Evolutionary conservation across 2,329 filamentous ascomycete species (phyloP), one percentile per base, ranked within the genome.

Genomic region (Sarocladium kiliense): DNA sequence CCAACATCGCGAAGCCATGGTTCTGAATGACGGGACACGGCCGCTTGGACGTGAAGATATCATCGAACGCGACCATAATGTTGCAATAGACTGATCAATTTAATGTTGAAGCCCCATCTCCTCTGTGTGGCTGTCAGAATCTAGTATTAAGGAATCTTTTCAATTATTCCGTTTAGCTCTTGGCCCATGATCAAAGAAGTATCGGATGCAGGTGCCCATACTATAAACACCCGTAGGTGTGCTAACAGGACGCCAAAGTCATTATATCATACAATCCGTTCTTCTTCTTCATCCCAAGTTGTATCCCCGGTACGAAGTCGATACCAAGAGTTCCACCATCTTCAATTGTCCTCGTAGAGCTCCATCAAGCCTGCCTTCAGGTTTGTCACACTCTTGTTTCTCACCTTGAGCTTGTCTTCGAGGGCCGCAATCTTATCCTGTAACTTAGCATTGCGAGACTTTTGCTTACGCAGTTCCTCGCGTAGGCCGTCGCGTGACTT

Each of bases 1-100:
- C 60, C 80, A 89, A 51, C 81, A 93, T 65, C 80, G 91, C 61
- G 91, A 96, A 73, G 91, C 91, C 3, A 92, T 97, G 82, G 91
- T 97, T 19, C 75, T 96, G 56, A 93, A 91, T 64, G 91, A 96
- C 64, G 89, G 89, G n/a, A 89, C 83, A 21, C 79, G 86, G 30
- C 87, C 89, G 1, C 69, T 96, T 44, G 84, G 81, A 3, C 81
- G 84, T 59, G 83, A 84, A 44, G 89, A 96, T 66, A 95, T 96
- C 34, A 89, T 92, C 54, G 86, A 94, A 68, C 74, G 82, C 58
- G 79, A 77, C 36, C 73, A 77, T 45, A 72, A 73, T 16, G 47
- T 51, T n/a, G 18, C 27, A 36, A 51, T 51, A 36, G 47, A 51
- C 18, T 51, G 21, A 51, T 3, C 44, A 30, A n/a, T n/a, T n/a